Evolutionary conservation across 1,139 yeast genomes (phyloP), one percentile per base, ranked within the genome.

Genomic region (Saccharomyces hybrid): DNA sequence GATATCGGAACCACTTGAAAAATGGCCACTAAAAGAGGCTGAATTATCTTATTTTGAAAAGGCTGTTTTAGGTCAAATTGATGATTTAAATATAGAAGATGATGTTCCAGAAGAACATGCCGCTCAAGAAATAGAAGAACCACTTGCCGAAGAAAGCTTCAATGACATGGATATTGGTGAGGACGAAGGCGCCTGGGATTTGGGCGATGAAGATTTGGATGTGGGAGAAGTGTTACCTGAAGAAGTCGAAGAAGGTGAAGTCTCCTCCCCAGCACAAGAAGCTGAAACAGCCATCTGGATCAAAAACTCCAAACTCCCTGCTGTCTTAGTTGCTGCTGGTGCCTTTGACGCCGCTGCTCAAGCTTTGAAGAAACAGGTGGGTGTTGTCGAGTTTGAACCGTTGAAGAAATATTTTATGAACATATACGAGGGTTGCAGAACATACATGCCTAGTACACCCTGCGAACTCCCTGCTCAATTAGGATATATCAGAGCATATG

Each of bases 261-360:
- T 73, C 19, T 78, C 29, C 23, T 47, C 34, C 14, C 28, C 52
- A 23, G 64, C 71, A 8, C 75, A 67, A 26, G 71, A 73, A 14
- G 65, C 83, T 38, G 97, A 93, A 70, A 72, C 84, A 46, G 86
- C 86, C 3, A 73, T 74, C 60, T 95, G 99, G 99, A 80, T 88
- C 46, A 86, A 93, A 60, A 88, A 87, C 72, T 88, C 97, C 14
- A 88, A 86, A 59, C 80, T 93, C 52, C 90, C 98, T 3, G 98
- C 97, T 42, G 90, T 88, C 42, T 89, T 89, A 64, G 90, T 87
- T 66, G 97, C 99, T 1, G 91, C 97, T 1, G 99, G 99, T 62
- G 88, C 95, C 4, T 90, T 91, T 70, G 98, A 91, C 60, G 88
- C 93, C 58, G 99, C 99, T 48, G 95, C 97, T 42, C 93, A 89